These are phyloP conservation scores for Macrophomina pseudophaseolina DNA, from an alignment of 2,329 filamentous ascomycete species.

Conservation along the genomic window DNA sequence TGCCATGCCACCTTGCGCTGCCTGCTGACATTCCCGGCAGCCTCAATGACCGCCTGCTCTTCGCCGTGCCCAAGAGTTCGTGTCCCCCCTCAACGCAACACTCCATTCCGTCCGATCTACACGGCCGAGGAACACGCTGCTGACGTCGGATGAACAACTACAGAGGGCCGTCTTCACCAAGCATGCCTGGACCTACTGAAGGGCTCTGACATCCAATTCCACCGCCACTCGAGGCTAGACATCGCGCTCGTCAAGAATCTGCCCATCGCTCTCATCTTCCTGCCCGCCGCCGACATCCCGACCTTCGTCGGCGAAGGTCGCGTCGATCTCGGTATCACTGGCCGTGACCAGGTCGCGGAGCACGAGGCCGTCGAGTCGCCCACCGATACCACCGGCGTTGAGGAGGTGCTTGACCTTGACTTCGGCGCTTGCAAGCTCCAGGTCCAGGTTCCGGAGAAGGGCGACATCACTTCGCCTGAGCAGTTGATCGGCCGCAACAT, in stretches of 20 bases:
- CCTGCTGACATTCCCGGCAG: constrained; percentile 58
- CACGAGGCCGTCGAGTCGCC: constrained; percentile 71
- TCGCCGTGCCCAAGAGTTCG: constrained; percentile 98
- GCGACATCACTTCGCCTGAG: constrained; percentile 68
- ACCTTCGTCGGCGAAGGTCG: constrained; percentile 95
- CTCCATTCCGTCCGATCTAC: not conserved
- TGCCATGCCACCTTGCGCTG: not conserved
- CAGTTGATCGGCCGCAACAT: constrained; percentile 91
- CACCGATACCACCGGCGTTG: constrained; percentile 62
- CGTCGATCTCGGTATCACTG: constrained; percentile 93
- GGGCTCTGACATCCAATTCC: constrained; percentile 95
- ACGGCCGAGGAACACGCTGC: not conserved
- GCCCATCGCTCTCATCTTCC: constrained; percentile 92
- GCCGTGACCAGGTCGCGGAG: constrained; percentile 89
- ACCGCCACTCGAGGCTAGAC: constrained; percentile 91
- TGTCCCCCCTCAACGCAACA: constrained; percentile 35
- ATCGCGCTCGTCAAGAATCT: constrained; percentile 98
- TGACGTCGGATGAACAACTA: constrained; percentile 21
- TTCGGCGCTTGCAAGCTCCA: constrained; percentile 93
- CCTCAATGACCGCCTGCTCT: constrained; percentile 89
- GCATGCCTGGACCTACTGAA: constrained; percentile 87
- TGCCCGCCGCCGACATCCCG: constrained; percentile 95
- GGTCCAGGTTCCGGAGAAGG: constrained; percentile 94
- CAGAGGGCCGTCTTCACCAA: constrained; percentile 92
- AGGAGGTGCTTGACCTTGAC: constrained; percentile 86